phyloP scores from a whole-genome alignment of 495 filamentous ascomycete species.

The Trichoderma parareesei region DNA sequence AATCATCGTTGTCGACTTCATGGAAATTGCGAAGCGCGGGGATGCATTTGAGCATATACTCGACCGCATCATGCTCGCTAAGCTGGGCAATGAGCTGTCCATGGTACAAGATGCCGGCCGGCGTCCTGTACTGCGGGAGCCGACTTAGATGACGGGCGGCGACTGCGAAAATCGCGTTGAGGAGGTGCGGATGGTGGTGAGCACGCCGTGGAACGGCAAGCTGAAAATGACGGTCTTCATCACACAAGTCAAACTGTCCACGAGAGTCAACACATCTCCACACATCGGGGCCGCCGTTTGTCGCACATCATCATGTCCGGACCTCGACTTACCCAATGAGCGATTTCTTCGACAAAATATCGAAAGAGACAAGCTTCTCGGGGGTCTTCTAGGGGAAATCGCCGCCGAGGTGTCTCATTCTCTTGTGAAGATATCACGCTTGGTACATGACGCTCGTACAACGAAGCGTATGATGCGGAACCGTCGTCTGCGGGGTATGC shows the following conservation, averaged over 20 bases:
- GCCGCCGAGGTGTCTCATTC: neutral
- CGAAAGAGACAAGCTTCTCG: constrained; percentile 6
- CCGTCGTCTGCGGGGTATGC: neutral
- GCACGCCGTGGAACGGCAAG: neutral
- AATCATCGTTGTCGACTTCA: constrained; percentile 4
- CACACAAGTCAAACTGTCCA: constrained; percentile 8
- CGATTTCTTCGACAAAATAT: constrained; percentile 8
- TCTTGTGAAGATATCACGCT: neutral
- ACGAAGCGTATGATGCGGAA: neutral
- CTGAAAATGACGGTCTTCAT: constrained; percentile 9
- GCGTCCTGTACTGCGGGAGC: constrained; percentile 4
- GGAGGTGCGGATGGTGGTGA: constrained; percentile 6
- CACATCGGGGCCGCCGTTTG: neutral
- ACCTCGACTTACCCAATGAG: neutral
- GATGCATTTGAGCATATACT: constrained; percentile 9
- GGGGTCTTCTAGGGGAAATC: constrained; percentile 3
- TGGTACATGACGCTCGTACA: neutral
- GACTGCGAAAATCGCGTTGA: constrained; percentile 9
- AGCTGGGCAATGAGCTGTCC: constrained; percentile 5
- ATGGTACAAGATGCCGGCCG: neutral
- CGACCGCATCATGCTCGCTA: constrained; percentile 1
- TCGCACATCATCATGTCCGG: neutral
- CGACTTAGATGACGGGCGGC: constrained; percentile 8
- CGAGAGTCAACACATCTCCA: neutral
- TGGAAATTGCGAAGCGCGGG: constrained; percentile 6